These are phyloP conservation scores for Monilinia vaccinii-corymbosi DNA, from an alignment of 2,329 filamentous ascomycete genomes.

Conservation along the genomic window DNA sequence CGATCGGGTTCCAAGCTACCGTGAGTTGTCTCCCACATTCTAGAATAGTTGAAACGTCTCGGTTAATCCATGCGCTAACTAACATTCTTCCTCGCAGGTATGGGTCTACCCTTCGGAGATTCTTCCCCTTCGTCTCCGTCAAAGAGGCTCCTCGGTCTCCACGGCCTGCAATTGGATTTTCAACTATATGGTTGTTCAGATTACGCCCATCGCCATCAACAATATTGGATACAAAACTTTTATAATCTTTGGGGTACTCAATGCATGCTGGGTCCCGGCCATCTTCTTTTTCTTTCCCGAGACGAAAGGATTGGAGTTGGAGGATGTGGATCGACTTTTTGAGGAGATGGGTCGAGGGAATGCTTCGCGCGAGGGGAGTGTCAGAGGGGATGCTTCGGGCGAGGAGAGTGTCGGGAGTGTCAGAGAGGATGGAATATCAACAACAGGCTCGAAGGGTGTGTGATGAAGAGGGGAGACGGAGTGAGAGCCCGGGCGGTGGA, in stretches of 20 bases:
- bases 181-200: slow-evolving; percentile 45
- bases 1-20: slow-evolving; percentile 49
- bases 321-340: slow-evolving; percentile 44
- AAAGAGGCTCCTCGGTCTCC: slow-evolving; percentile 51
- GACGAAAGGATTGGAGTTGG: slow-evolving; percentile 53
- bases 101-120: slow-evolving; percentile 54
- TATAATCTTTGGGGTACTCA: slow-evolving; percentile 29
- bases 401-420: no score
- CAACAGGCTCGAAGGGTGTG: no score
- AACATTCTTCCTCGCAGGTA: not conserved
- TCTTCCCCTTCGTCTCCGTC: slow-evolving; percentile 47
- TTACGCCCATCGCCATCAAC: slow-evolving; percentile 30
- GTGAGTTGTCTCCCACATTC: slow-evolving; percentile 25
- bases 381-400: no score
- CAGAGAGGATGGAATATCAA: no score
- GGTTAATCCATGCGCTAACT: not conserved
- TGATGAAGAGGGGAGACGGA: no score
- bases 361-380: no score
- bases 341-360: not conserved
- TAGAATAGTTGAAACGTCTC: no score
- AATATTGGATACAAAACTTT: slow-evolving; percentile 36
- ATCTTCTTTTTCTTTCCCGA: slow-evolving; percentile 58
- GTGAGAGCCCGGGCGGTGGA: no score
- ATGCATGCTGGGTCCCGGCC: slow-evolving; percentile 34
- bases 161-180: slow-evolving; percentile 43